Conservation (phyloP, 1,139 yeast genomes). For the Suhomyces kunorum region DNA sequence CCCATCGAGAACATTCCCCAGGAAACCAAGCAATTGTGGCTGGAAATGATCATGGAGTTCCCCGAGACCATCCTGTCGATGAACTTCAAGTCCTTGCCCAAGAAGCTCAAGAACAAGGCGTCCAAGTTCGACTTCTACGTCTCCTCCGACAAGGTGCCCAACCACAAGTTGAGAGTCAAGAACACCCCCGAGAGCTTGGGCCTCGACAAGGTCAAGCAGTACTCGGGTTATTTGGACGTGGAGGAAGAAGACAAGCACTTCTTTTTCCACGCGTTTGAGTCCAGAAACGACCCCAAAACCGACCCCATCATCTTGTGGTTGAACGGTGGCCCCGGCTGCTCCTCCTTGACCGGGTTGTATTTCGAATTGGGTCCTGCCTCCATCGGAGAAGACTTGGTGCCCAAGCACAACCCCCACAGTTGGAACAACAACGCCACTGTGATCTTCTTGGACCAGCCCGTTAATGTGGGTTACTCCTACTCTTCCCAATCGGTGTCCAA, state of each 20-base stretch:
- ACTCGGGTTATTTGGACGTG: conserved; percentile 85
- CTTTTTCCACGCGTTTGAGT: conserved; percentile 82
- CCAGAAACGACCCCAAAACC: conserved; percentile 81
- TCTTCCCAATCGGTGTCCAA: conserved; percentile 61
- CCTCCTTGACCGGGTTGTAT: conserved; percentile 86
- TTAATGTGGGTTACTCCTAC: conserved; percentile 89
- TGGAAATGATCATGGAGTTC: conserved; percentile 58
- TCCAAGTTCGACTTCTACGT: conserved; percentile 59
- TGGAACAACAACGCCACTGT: conserved; percentile 92
- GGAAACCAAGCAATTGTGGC: conserved; percentile 57
- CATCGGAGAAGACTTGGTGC: conserved; percentile 64
- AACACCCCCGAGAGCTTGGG: conserved; percentile 56
- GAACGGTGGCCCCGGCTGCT: conserved; percentile 92
- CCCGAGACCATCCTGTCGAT: conserved; percentile 54
- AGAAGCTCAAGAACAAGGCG: conserved; percentile 37
- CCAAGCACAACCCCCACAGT: conserved; percentile 73
- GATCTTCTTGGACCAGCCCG: conserved; percentile 93
- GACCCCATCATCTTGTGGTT: conserved; percentile 89
- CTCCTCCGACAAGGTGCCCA: conserved; percentile 44
- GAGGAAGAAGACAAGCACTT: conserved; percentile 71
- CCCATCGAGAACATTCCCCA: conserved; percentile 48
- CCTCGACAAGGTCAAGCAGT: conserved; percentile 76
- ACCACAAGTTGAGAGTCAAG: conserved; percentile 64
- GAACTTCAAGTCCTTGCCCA: conserved; percentile 52
- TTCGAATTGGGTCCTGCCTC: conserved; percentile 89